These are phyloP conservation scores for Mrakiaceae sp. DNA, from an alignment of 1,284 basidiomycete species.

Conservation along the genomic window DNA sequence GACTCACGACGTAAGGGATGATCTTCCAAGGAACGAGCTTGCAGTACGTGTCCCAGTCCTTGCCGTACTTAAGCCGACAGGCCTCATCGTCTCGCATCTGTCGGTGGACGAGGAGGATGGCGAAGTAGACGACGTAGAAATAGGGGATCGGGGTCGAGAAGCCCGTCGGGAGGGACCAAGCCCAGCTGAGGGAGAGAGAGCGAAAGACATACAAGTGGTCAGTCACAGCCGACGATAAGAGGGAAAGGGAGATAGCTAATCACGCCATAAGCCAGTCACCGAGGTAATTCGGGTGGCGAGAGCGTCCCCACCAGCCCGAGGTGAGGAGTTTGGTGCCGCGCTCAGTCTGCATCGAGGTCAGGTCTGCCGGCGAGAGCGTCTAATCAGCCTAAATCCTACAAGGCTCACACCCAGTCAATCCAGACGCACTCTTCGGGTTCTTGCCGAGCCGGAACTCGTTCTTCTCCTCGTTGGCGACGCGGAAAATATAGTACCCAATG, in stretches of 20 bases:
- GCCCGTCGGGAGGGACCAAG: constrained; percentile 87
- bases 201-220: neutral
- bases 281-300: constrained; percentile 86
- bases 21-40: constrained; percentile 75
- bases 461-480: constrained; percentile 82
- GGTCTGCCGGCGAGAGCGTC: constrained; percentile 36
- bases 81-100: constrained; percentile 86
- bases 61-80: constrained; percentile 75
- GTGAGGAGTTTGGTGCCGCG: constrained; percentile 83
- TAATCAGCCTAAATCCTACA: no score
- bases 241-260: neutral
- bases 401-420: neutral
- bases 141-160: constrained; percentile 89
- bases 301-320: constrained; percentile 95
- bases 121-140: constrained; percentile 87
- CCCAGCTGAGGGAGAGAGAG: constrained; percentile 41
- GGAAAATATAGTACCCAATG: constrained; percentile 85
- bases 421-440: constrained; percentile 68
- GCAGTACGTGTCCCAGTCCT: constrained; percentile 83
- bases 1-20: constrained; percentile 59
- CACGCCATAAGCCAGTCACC: constrained; percentile 41
- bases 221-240: constrained; percentile 9
- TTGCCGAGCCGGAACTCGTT: constrained; percentile 85
- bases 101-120: constrained; percentile 79
- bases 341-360: constrained; percentile 71